phyloP scores from a whole-genome alignment of 371 early-diverging fungal genomes.

The Syncephalastrum monosporum region DNA sequence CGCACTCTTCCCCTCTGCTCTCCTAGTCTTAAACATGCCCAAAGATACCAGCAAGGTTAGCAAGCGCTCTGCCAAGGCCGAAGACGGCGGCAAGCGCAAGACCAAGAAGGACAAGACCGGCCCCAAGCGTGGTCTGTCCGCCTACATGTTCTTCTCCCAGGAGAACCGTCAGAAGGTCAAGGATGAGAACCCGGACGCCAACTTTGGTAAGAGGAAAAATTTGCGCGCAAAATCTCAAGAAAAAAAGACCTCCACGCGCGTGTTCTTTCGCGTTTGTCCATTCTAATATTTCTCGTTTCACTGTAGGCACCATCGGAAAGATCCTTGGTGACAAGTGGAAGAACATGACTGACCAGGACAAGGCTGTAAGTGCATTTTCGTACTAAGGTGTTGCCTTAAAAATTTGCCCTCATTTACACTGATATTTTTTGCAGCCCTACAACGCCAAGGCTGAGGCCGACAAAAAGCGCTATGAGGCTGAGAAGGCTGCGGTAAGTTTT shows the following conservation, averaged over 20 bases:
- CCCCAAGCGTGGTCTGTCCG: conserved; percentile 83
- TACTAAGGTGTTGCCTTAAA: conserved; percentile 10
- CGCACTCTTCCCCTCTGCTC: conserved; percentile 2
- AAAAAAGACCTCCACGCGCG: neutral
- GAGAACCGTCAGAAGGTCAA: conserved; percentile 69
- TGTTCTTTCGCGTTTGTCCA: neutral
- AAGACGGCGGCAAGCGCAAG: conserved; percentile 33
- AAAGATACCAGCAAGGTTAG: conserved; percentile 24
- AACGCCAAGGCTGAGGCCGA: conserved; percentile 55
- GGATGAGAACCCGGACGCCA: conserved; percentile 75
- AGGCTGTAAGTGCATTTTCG: conserved; percentile 44
- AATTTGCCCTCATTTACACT: neutral
- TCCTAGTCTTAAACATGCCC: conserved; percentile 19
- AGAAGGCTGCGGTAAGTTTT: conserved; percentile 57
- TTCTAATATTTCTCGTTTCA: conserved; percentile 3
- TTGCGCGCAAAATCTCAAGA: neutral
- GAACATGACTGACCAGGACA: conserved; percentile 58
- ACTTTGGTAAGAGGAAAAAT: conserved; percentile 60
- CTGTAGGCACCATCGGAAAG: conserved; percentile 69
- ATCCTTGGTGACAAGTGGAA: conserved; percentile 84
- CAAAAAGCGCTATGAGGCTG: conserved; percentile 74
- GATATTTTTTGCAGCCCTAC: conserved; percentile 37
- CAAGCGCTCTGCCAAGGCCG: conserved; percentile 16
- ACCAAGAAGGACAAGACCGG: conserved; percentile 65
- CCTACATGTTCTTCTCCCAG: conserved; percentile 82